phyloP scores from a whole-genome alignment of 208 protist genomes.

The Trypanosoma cruzi region DNA sequence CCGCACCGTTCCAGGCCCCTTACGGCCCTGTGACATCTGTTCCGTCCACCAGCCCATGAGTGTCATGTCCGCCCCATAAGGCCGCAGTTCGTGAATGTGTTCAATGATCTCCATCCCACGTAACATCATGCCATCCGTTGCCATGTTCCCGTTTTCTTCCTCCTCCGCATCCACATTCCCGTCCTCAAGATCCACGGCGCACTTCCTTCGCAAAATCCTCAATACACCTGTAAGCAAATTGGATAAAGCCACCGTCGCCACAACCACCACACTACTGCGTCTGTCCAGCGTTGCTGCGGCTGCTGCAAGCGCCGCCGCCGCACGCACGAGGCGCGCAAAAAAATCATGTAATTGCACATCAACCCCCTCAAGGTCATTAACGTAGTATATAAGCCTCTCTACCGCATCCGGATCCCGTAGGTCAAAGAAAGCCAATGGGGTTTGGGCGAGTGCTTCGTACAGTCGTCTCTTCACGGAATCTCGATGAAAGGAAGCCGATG shows the following conservation, averaged over 20 bases:
- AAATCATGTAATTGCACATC: conserved; percentile 78
- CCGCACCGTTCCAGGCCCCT: neutral
- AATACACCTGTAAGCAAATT: conserved; percentile 2
- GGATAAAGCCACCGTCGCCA: conserved; percentile 13
- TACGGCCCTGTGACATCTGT: conserved; percentile 12
- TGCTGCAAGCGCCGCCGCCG: conserved; percentile 30
- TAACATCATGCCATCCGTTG: conserved; percentile 60
- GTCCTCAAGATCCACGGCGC: neutral
- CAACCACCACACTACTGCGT: conserved; percentile 25
- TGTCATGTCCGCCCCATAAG: conserved; percentile 61
- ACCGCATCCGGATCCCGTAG: conserved; percentile 54
- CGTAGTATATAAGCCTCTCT: conserved; percentile 77
- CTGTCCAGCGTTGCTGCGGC: conserved; percentile 29
- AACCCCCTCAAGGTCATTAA: conserved; percentile 82
- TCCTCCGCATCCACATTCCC: conserved; percentile 52
- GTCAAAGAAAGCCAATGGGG: conserved; percentile 72
- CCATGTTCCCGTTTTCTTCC: conserved; percentile 54
- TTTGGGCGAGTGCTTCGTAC: conserved; percentile 62
- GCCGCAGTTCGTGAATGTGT: conserved; percentile 62
- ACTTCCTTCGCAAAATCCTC: conserved; percentile 3
- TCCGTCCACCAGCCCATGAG: conserved; percentile 75
- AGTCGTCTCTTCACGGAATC: conserved; percentile 58
- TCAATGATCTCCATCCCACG: conserved; percentile 75
- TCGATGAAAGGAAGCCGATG: conserved; percentile 42
- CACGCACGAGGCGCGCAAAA: conserved; percentile 31